phyloP scores from a whole-genome alignment of 2,329 filamentous ascomycete genomes.

The Cryphonectria nitschkei region DNA sequence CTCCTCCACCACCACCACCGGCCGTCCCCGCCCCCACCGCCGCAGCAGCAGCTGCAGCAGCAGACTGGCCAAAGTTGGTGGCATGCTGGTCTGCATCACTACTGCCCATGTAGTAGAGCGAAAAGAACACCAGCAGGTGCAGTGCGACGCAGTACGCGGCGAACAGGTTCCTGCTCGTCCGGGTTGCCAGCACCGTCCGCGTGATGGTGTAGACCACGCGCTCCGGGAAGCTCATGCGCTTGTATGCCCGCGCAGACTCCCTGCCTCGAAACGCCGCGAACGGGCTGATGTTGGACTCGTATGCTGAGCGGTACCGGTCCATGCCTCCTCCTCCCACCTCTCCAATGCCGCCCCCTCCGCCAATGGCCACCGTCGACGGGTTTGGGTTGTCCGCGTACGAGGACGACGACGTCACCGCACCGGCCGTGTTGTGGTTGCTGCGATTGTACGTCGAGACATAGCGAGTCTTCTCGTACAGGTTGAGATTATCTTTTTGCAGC shows the following conservation, averaged over 20 bases:
- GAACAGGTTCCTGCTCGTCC: slow-evolving; percentile 91
- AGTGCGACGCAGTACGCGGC: slow-evolving; percentile 88
- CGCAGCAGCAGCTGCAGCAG: slow-evolving; percentile 48
- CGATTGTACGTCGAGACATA: slow-evolving; percentile 95
- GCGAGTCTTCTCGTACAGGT: slow-evolving; percentile 94
- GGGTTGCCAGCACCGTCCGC: slow-evolving; percentile 84
- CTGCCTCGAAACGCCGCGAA: slow-evolving; percentile 96
- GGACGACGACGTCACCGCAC: slow-evolving; percentile 57
- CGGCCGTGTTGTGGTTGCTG: slow-evolving; percentile 53
- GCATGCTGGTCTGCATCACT: slow-evolving; percentile 66
- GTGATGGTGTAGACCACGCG: slow-evolving; percentile 89
- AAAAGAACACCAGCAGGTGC: slow-evolving; percentile 84
- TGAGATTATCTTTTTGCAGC: slow-evolving; percentile 93
- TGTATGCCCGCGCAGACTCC: slow-evolving; percentile 87
- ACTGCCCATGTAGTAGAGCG: slow-evolving; percentile 82
- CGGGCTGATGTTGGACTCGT: slow-evolving; percentile 93
- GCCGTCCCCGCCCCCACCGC: slow-evolving; percentile 46
- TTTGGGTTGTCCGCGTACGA: slow-evolving; percentile 71
- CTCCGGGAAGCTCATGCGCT: slow-evolving; percentile 90
- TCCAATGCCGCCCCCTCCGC: slow-evolving; percentile 55
- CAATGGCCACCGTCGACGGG: slow-evolving; percentile 68
- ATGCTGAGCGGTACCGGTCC: slow-evolving; percentile 87
- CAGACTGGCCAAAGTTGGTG: slow-evolving; percentile 56
- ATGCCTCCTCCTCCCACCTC: slow-evolving; percentile 53
- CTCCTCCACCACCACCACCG: slow-evolving; percentile 34